Percentiles rank a stretch among this genome's conserved stretches.
These are phyloP conservation scores for Macadamia integrifolia DNA, from an alignment of 164 flowering plant genomes.

Conservation along the genomic window DNA sequence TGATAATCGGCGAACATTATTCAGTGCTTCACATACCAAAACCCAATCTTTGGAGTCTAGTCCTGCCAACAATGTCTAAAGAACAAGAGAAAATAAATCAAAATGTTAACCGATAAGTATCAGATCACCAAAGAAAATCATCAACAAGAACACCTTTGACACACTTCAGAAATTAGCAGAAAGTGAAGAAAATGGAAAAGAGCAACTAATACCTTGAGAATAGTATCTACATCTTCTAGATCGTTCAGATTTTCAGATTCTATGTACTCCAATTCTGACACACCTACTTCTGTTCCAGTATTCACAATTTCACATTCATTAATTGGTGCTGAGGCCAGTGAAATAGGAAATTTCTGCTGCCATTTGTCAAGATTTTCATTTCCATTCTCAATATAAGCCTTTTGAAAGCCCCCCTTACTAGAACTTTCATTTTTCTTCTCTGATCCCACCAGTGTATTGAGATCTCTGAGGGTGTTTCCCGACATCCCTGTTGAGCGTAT, in stretches of 20 bases:
- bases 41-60: constrained; percentile 91
- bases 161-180: not conserved
- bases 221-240: constrained; percentile 49
- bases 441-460: constrained; percentile 40
- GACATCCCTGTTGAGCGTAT: constrained; percentile 34
- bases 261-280: constrained; percentile 66
- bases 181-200: not conserved
- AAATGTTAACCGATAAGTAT: not conserved
- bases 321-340: constrained; percentile 20
- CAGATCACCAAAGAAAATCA: not conserved
- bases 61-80: constrained; percentile 50
- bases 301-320: constrained; percentile 31
- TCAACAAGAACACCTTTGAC: not conserved
- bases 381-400: constrained; percentile 28
- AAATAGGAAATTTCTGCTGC: constrained; percentile 25
- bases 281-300: constrained; percentile 30
- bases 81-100: constrained; percentile 12
- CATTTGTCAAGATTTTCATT: constrained; percentile 37
- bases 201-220: constrained; percentile 42
- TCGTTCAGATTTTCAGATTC: constrained; percentile 72
- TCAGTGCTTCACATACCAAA: constrained; percentile 69
- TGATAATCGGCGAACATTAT: constrained; percentile 63
- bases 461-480: constrained; percentile 50
- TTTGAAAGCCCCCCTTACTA: constrained; percentile 35
- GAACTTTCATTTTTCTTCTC: constrained; percentile 47